phyloP scores from a whole-genome alignment of 1,284 basidiomycete species.

The Butyriboletus appendiculatus region DNA sequence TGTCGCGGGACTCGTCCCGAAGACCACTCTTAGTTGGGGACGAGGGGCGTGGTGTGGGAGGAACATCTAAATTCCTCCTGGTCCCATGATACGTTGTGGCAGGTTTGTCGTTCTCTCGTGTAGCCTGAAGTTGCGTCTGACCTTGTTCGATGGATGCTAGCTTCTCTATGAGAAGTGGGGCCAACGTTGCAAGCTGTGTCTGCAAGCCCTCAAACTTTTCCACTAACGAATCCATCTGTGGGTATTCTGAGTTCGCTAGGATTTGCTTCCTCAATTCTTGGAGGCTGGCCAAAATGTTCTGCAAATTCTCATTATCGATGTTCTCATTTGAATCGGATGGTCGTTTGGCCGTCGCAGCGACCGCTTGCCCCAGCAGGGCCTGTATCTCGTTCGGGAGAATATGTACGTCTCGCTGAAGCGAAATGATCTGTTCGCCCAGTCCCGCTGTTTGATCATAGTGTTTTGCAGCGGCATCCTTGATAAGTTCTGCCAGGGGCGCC shows the following conservation, averaged over 20 bases:
- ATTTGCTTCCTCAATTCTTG: conserved; percentile 24
- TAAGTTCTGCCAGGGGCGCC: conserved; percentile 35
- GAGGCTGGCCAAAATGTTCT: conserved; percentile 23
- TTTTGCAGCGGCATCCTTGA: conserved; percentile 40
- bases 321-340: not conserved
- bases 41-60: conserved; percentile 1
- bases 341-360: conserved; percentile 5
- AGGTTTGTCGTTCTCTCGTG: conserved; percentile 8
- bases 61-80: conserved; percentile 7
- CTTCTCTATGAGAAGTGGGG: conserved; percentile 29
- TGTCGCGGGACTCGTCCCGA: not conserved
- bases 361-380: conserved; percentile 15
- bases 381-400: conserved; percentile 29
- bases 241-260: conserved; percentile 13
- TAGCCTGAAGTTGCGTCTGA: conserved; percentile 15
- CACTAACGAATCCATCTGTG: conserved; percentile 21
- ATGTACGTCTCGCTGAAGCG: conserved; percentile 41
- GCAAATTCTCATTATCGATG: conserved; percentile 6
- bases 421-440: conserved; percentile 37
- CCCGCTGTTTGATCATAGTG: conserved; percentile 39
- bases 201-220: conserved; percentile 30
- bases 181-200: conserved; percentile 15
- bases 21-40: not conserved
- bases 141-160: conserved; percentile 28
- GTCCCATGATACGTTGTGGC: not conserved